Base-by-base conservation (phyloP, 768 basidiomycete species). In the Pleurotus eryngii region DNA sequence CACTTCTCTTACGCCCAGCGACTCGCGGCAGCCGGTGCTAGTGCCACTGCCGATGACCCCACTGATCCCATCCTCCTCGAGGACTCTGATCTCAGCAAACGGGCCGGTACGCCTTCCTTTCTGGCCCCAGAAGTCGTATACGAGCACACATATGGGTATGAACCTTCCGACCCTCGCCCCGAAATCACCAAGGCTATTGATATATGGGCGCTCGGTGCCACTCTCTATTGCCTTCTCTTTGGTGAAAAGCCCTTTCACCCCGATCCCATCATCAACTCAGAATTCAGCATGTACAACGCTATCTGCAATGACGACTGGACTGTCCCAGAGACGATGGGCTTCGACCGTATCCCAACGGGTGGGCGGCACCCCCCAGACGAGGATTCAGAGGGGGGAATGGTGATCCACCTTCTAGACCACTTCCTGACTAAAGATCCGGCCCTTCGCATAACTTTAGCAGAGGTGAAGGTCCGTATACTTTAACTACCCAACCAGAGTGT, bases 141-240 rank as follows among this genome's bases (percentile, higher is more conserved):
- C 65, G 90, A 92, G 61, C 81, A 77, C 59, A 73, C 75, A 14
- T 63, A 73, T 46, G 67, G 71, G 9, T 68, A 67, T 24, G 71
- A 69, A 18, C 24, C 37, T 3, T 61, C 69, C n/a, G 64, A 70
- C 42, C 69, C 65, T 8, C 73, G 75, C 20, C 84, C 80, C 4
- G 79, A 82, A 3, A 89, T 97, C 51, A 93, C 93, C 40, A 93
- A 95, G 69, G 87, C 93, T 3, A 96, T 98, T 67, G 97, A 99
- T 66, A 84, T 99, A 35, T 99, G 97, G 97, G 96, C 97, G 0
- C 81, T 99, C 2, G 97, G 97, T 20, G 90, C 98, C 27, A 99
- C 97, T 2, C 77, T 98, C 4, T 98, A 93, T 72, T 96, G 95
- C 67, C 82, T 98, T 46, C 80, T 98, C 1, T 98, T 96, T 62